Base-by-base conservation (phyloP, 148 eudicot species). In the Cornus florida region DNA sequence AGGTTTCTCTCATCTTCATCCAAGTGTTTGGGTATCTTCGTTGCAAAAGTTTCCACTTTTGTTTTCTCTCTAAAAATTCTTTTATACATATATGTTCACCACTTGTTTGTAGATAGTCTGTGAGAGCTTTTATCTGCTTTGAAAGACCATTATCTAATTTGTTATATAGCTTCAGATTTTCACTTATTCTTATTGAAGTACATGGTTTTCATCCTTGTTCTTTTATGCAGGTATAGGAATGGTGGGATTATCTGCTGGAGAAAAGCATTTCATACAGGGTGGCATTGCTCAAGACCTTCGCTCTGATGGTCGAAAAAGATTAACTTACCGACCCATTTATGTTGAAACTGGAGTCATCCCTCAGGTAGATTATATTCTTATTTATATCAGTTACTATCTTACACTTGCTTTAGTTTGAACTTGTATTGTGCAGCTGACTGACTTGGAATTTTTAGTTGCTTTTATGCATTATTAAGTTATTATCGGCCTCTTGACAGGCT, bases 281-380 rank as follows among this genome's bases (percentile, higher is more conserved):
- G 97, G 97, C 46, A 90, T 94, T 82, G 97, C 95, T 70, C 97
- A 97, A 82, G 98, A 92, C 80, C 87, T 97, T 76, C 99, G 99
- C 17, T 87, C 94, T 70, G 99, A 97, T 87, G 99, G 99, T 60
- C 87, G 99, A 31, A 97, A 87, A 75, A 81, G 95, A 50, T 74
- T 92, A 62, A 77, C 84, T 77, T 91, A 94, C 71, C 88, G 94
- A 9, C 94, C 92, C 14, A 83, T 91, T 75, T 74, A 78, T 76
- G 85, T 96, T 57, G 92, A 91, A 81, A 90, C 95, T 46, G 90
- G 95, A 73, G 91, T 92, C 72, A 96, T 96, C 78, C 91, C 97
- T 71, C 95, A 96, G 91, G 97, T 94, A 78, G 69, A 32, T 67
- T 19, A 50, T 57, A 11, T 38, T 39, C 78, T 24, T 23, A 24